Evolutionary conservation across 140 eudicot genomes (phyloP), one percentile per base, ranked within the genome.

Genomic region (Flaveria floridana): DNA sequence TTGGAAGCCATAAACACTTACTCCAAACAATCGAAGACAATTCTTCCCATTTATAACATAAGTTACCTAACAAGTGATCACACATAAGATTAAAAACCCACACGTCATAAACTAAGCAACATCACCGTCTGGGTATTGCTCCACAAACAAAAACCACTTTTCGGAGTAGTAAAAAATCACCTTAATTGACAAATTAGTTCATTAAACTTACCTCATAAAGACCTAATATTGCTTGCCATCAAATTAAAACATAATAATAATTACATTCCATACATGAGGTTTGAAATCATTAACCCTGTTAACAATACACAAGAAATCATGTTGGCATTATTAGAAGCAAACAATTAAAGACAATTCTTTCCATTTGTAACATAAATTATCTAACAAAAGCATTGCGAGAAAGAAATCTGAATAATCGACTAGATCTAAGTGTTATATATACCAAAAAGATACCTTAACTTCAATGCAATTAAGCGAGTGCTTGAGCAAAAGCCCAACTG

Each of bases 21-120:
- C 11, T 61, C 20, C 66, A 50, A 78, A 47, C 77, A 71, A 61
- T 2, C 1, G 2, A 57, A 69, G 55, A 50, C 70, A 16, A 46
- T 46, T 46, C 26, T 78, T 44, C 28, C n/a, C 64, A 13, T 47
- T 59, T 34, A 52, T 61, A 77, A 59, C n/a, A 59, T 23, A 69
- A 28, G 3, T 70, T 44, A 58, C 72, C 15, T 14, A 47, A 19
- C 30, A 13, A 46, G 20, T 53, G 68, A 72, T 34, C 0, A 13
- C 47, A 6, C 56, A 76, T 52, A 51, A 37, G 67, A 76, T 76
- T 23, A 4, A n/a, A 53, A 7, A 56, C 21, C 61, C 20, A 41
- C 56, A 61, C 75, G 14, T 53, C 62, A 56, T 56, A 58, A 68
- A 46, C 70, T 77, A 77, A 55, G 63, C 9, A 18, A 68, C 48